Base-by-base conservation (phyloP, 768 basidiomycete genomes). In the Boletellus ananiceps region DNA sequence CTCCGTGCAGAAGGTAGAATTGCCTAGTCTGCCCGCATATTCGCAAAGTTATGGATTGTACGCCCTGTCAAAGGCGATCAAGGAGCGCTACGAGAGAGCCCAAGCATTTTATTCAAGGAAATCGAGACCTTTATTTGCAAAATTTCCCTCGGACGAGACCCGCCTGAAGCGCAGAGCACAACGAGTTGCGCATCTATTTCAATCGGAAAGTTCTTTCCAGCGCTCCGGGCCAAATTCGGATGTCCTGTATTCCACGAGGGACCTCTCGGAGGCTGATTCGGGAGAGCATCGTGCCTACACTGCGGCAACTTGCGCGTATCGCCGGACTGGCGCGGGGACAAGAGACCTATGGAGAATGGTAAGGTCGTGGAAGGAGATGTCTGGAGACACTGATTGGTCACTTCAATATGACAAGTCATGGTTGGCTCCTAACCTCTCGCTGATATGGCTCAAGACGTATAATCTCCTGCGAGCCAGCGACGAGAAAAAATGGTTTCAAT, bases 1-100 rank as follows among this genome's bases (percentile, higher is more conserved):
- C 44, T 54, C 67, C 21, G 74, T 75, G 69, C 68, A 77, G 50
- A 62, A 55, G 4, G 66, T 73, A 1, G 23, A 57, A 11, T 57
- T 73, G 74, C 35, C 7, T 19, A 31, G 41, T 19, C 27, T 57
- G 45, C 38, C 53, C 8, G 7, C 62, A 2, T 41, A 50, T 19
- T 57, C 67, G 4, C 74, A 74, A 41, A 64, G 64, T 44, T 47
- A 62, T 44, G 60, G 42, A 5, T 61, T 72, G 29, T 54, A 58
- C 34, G 16, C 46, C 12, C 44, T 53, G 8, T 58, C 60, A 4
- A 49, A 59, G 19, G 57, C 56, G 7, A 70, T 74, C 44, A 44
- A 69, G 21, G 46, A 60, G 1, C 62, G 63, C 36, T 50, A 55
- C 39, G 44, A 53, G 49, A 47, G 35, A 3, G 37, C 62, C n/a